These are phyloP conservation scores for Durusdinium trenchii DNA, from an alignment of 73 alveolate genomes.

Conservation along the genomic window DNA sequence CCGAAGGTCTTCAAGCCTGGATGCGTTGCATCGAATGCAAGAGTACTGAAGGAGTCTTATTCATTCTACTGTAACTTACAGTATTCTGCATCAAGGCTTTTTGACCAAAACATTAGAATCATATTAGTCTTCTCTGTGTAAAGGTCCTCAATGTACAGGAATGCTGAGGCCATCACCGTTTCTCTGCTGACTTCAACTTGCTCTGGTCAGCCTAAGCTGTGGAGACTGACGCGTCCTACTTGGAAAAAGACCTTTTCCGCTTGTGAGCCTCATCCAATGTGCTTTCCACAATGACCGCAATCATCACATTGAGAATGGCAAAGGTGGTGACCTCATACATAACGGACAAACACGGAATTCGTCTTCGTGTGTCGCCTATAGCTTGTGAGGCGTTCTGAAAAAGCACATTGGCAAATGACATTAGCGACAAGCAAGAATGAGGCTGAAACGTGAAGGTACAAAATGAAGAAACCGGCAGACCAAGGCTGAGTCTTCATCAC, in stretches of 20 bases:
- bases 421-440: background rate
- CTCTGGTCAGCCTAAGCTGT: conserved; percentile 72
- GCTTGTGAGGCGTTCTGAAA: background rate
- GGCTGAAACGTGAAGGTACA: conserved; percentile 73
- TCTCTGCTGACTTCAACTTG: conserved; percentile 90
- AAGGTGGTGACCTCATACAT: conserved; percentile 62
- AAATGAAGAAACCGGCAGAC: conserved; percentile 52
- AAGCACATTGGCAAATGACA: background rate
- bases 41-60: too few species aligned
- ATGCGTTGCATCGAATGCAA: background rate
- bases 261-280: conserved; percentile 69
- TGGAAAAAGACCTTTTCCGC: too few species aligned
- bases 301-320: conserved; percentile 87
- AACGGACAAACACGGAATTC: too few species aligned
- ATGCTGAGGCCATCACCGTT: conserved; percentile 49
- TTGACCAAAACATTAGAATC: too few species aligned
- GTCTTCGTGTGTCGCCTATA: too few species aligned
- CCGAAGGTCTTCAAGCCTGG: conserved; percentile 87
- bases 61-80: too few species aligned
- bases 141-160: too few species aligned
- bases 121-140: too few species aligned
- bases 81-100: too few species aligned
- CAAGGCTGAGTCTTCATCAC: conserved; percentile 90
- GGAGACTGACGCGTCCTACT: too few species aligned
- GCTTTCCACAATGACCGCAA: conserved; percentile 88